Evolutionary conservation across 257 asterid species (phyloP), one percentile per base, ranked within the genome.

Genomic region (Ilex asprella): DNA sequence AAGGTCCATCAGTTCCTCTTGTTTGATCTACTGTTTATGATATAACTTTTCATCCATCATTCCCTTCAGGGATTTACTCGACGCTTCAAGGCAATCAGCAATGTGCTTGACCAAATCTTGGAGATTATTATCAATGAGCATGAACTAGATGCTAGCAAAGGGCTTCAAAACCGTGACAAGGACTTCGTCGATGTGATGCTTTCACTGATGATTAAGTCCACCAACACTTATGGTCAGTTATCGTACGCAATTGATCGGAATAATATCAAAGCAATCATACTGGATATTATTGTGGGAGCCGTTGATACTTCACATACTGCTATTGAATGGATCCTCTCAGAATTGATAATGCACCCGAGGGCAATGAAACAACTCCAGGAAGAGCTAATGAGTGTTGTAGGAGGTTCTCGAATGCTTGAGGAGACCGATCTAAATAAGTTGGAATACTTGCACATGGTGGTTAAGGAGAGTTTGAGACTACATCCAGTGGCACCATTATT

Each of bases 291-390:
- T 1, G 63, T 41, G 39, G 69, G 57, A 30, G 14, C 69, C 30
- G 32, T 65, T 4, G 69, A 65, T 56, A 65, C 69, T 57, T 65
- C 69, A 31, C 13, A 30, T 60, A 57, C 62, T 55, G 56, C 62
- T 41, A 56, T 56, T 30, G 69, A 65, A 31, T 56, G 69, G 69
- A 30, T 31, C 5, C 44, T 65, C 14, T 60, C 69, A 43, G 69
- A 56, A 44, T 14, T 65, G 10, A 10, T 65, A 5, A 65, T 39
- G 35, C 55, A 65, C 30, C 56, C 69, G 41, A 44, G 31, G 13
- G 39, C 56, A 31, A 55, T 56, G 62, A 65, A 56, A 2, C 10
- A 13, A 14, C 69, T 65, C 49, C 69, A 44, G n/a, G 63, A 46
- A 10, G 63, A 65, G 69, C 31, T 65, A 27, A 44, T 16, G 39